phyloP scores from a whole-genome alignment of 225 moss, liverwort and hornwort genomes.

The Straminergon stramineum region DNA sequence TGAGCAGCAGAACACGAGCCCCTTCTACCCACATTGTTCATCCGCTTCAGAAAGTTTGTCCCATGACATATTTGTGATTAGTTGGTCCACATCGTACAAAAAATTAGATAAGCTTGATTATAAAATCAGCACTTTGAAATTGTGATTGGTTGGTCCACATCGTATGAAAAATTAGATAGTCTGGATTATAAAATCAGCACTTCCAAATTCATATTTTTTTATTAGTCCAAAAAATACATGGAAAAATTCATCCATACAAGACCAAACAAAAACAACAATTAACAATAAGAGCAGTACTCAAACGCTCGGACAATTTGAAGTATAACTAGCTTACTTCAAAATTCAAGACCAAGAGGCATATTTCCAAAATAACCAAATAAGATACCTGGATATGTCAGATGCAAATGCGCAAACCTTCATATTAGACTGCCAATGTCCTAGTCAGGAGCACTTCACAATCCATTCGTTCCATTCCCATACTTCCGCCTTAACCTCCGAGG shows the following conservation, averaged over 20 bases:
- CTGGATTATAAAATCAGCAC: neutral
- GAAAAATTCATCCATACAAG: neutral
- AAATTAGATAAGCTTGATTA: neutral
- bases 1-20: neutral
- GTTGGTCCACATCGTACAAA: neutral
- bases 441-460: neutral
- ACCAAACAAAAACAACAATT: neutral
- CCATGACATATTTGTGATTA: neutral
- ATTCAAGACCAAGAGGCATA: neutral
- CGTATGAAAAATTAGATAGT: neutral
- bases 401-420: neutral
- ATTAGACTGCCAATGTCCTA: neutral
- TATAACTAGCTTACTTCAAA: neutral
- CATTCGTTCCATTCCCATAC: neutral
- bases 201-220: neutral
- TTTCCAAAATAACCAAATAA: neutral
- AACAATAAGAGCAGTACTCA: neutral
- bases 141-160: neutral
- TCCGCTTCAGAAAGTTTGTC: neutral
- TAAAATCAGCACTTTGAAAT: neutral
- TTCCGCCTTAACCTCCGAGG: neutral
- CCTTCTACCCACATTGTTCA: neutral
- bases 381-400: neutral
- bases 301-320: neutral
- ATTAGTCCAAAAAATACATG: neutral